These are phyloP conservation scores for Kondoa malvinella DNA, from an alignment of 768 basidiomycete species.

Conservation along the genomic window DNA sequence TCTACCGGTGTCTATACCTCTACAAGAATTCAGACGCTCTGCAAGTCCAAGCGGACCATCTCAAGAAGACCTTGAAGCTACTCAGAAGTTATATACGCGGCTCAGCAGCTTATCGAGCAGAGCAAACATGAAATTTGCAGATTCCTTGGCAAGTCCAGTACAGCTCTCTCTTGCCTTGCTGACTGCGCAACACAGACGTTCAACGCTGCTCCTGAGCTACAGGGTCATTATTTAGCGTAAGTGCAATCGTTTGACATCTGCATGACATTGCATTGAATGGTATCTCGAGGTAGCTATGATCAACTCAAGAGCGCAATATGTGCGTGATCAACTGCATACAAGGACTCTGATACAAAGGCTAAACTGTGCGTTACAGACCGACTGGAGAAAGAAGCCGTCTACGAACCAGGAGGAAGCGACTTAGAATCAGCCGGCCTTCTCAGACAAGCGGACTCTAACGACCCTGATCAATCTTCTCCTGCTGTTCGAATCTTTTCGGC, in stretches of 20 bases:
- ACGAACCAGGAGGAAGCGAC: slow-evolving; percentile 13
- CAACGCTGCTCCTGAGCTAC: slow-evolving; percentile 3
- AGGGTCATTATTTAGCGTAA: neutral
- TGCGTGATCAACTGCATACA: slow-evolving; percentile 61
- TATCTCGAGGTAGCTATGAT: slow-evolving; percentile 35
- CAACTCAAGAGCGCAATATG: slow-evolving; percentile 55
- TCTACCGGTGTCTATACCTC: too few relatives aligned
- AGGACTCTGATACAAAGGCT: neutral
- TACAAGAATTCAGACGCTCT: too few relatives aligned
- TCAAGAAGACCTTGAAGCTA: too few relatives aligned
- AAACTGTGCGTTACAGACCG: neutral
- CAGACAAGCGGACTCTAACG: slow-evolving; percentile 3
- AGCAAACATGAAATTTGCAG: neutral
- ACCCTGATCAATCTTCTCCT: slow-evolving; percentile 4
- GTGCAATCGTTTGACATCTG: neutral
- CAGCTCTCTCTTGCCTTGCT: neutral
- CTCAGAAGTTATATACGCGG: too few relatives aligned
- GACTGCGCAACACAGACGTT: neutral
- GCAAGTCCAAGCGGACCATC: too few relatives aligned
- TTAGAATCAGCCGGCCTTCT: neutral
- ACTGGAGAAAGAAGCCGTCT: neutral
- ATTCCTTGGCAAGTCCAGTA: neutral
- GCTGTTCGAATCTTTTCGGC: slow-evolving; percentile 40
- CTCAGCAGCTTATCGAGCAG: neutral
- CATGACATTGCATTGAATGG: neutral